Base-by-base conservation (phyloP, 2,329 filamentous ascomycete species). In the Arthrocladium fulminans region DNA sequence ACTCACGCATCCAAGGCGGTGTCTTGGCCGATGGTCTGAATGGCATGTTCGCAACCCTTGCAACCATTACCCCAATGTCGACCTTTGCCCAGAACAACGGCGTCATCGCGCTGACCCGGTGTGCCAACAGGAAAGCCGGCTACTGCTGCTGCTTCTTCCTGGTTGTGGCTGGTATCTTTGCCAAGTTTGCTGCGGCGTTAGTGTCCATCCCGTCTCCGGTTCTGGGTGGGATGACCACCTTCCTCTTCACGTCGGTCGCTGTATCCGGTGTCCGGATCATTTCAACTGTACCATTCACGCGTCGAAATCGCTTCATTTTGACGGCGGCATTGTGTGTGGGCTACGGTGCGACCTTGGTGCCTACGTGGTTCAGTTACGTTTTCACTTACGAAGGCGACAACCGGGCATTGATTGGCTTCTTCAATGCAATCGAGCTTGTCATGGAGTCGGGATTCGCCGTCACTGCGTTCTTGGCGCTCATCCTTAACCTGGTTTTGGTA, bases 401-500 rank as follows among this genome's bases (percentile, higher is more conserved):
- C 69, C 81, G 80, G 63, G 74, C 83, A 25, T 80, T 89, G 61
- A 84, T 85, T 64, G 69, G 69, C 1, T 60, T 72, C 49, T 60
- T 71, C 25, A 61, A 70, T 49, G 68, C 68, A 8, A 65, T 88
- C 50, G 73, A 75, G 3, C 69, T 89, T 34, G 72, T 88, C 49
- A 82, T 88, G 77, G 77, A 84, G 66, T 88, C 69, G 20, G 69
- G 68, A 0, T 72, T 72, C 37, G 68, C 68, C 2, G 73, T 94
- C 17, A 83, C 85, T 0, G 88, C 85, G 0, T 75, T 88, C 20
- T 62, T 89, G 34, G 80, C 80, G 44, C 73, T 92, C 61, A 64
- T 86, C 19, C 71, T 95, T 43, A 94, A 94, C 62, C 64, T 92
- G 43, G 56, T 79, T 0, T 67, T 94, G 13, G 78, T 81, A 0